These are phyloP conservation scores for Globisporangium heterothallicum DNA, from an alignment of 352 stramenopile species.

Conservation along the genomic window DNA sequence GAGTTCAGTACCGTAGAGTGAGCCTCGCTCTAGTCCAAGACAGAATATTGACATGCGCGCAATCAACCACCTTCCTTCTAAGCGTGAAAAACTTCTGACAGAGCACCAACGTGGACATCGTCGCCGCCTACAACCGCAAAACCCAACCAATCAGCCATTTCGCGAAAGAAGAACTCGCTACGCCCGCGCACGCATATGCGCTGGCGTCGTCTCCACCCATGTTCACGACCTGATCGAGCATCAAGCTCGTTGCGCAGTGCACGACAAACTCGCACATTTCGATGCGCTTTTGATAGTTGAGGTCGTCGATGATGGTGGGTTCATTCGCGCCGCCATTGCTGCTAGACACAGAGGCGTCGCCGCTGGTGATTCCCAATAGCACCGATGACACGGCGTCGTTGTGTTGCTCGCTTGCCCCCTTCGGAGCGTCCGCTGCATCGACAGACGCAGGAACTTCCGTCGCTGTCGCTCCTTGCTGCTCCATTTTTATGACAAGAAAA, in stretches of 20 bases:
- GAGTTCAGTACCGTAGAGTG: not conserved
- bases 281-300: constrained; percentile 2
- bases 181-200: not conserved
- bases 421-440: no score
- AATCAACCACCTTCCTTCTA: constrained; percentile 17
- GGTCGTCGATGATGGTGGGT: no score
- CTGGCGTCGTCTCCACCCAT: not conserved
- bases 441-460: no score
- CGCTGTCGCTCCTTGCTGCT: no score
- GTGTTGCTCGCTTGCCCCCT: no score
- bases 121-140: constrained; percentile 8
- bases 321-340: no score
- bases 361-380: no score
- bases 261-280: constrained; percentile 9
- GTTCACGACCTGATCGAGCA: constrained; percentile 19
- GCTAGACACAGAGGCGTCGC: no score
- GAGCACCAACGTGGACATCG: constrained; percentile 15
- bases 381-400: no score
- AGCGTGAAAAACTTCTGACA: constrained; percentile 12
- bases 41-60: not conserved
- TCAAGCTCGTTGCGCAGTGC: constrained; percentile 8
- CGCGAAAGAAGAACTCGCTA: not conserved
- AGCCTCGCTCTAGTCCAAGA: not conserved
- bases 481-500: no score
- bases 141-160: not conserved